Percentiles rank a stretch among this genome's conserved stretches.
phyloP scores from a whole-genome alignment of 1,284 basidiomycete species.

The Rhodotorula sp. region DNA sequence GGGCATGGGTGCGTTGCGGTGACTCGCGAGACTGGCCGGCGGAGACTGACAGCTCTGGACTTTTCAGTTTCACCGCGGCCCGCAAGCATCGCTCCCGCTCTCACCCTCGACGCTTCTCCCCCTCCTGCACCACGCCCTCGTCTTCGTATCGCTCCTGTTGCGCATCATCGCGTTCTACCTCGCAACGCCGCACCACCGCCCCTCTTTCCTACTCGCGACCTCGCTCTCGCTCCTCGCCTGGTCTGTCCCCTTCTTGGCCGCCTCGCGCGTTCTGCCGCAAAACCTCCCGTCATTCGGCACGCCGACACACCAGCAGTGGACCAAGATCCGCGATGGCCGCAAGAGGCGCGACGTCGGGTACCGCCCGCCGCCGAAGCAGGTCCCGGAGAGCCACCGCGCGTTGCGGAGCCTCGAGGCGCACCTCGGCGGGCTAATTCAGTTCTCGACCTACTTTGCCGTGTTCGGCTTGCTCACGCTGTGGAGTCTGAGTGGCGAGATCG shows the following conservation, averaged over 20 bases:
- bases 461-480: constrained; percentile 38
- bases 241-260: constrained; percentile 41
- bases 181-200: constrained; percentile 18
- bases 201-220: constrained; percentile 36
- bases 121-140: constrained; percentile 40
- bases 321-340: constrained; percentile 40
- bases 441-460: constrained; percentile 38
- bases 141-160: constrained; percentile 33
- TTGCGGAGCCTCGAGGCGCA: constrained; percentile 39
- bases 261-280: constrained; percentile 41
- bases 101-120: constrained; percentile 42
- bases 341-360: constrained; percentile 40
- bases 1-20: constrained; percentile 27
- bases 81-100: constrained; percentile 36
- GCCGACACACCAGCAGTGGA: constrained; percentile 38
- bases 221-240: constrained; percentile 43
- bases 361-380: constrained; percentile 39
- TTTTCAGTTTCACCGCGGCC: constrained; percentile 20
- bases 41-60: neutral
- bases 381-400: constrained; percentile 39
- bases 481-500: constrained; percentile 41
- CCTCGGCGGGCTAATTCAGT: constrained; percentile 42
- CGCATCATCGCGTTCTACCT: constrained; percentile 30
- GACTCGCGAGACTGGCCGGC: no score
- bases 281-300: constrained; percentile 42